Percentiles rank a stretch among this genome's conserved stretches.
phyloP scores from a whole-genome alignment of 768 basidiomycete species.

The Auriscalpium orientale region DNA sequence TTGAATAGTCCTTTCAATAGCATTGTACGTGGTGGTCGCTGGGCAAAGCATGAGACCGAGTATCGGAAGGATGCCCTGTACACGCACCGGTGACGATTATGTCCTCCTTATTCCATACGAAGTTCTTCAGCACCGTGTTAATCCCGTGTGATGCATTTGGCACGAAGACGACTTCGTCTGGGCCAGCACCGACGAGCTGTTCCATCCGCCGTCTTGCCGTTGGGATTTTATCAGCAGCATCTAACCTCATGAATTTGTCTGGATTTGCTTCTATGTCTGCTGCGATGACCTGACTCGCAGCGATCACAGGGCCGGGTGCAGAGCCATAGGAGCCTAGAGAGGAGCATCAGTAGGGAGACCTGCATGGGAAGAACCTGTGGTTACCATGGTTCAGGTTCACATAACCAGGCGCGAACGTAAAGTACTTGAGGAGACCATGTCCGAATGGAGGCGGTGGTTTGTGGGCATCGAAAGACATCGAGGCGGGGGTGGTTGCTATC shows the following conservation, averaged over 20 bases:
- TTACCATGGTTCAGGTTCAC: slow-evolving; percentile 61
- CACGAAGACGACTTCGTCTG: slow-evolving; percentile 53
- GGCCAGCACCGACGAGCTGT: slow-evolving; percentile 38
- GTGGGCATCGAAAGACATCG: background rate
- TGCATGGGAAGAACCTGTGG: slow-evolving; percentile 1
- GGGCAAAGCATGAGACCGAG: background rate
- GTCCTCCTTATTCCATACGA: slow-evolving; percentile 63
- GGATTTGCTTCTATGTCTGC: slow-evolving; percentile 44
- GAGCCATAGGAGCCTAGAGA: slow-evolving; percentile 51
- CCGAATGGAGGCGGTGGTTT: slow-evolving; percentile 43
- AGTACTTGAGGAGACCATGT: slow-evolving; percentile 45
- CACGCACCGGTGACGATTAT: slow-evolving; percentile 52
- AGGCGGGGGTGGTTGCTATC: background rate
- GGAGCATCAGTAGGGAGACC: background rate
- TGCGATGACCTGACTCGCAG: slow-evolving; percentile 34
- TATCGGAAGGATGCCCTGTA: slow-evolving; percentile 1
- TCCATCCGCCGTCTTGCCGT: slow-evolving; percentile 41
- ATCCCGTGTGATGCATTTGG: slow-evolving; percentile 59
- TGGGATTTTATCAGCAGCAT: slow-evolving; percentile 26
- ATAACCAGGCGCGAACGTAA: slow-evolving; percentile 49
- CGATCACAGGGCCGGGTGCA: slow-evolving; percentile 43
- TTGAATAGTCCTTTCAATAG: slow-evolving; percentile 43
- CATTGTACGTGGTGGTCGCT: slow-evolving; percentile 54
- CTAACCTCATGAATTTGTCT: slow-evolving; percentile 44
- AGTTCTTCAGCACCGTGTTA: slow-evolving; percentile 58